Evolutionary conservation across 2,329 filamentous ascomycete species (phyloP).

Genomic region (Trichophyton benhamiae): DNA sequence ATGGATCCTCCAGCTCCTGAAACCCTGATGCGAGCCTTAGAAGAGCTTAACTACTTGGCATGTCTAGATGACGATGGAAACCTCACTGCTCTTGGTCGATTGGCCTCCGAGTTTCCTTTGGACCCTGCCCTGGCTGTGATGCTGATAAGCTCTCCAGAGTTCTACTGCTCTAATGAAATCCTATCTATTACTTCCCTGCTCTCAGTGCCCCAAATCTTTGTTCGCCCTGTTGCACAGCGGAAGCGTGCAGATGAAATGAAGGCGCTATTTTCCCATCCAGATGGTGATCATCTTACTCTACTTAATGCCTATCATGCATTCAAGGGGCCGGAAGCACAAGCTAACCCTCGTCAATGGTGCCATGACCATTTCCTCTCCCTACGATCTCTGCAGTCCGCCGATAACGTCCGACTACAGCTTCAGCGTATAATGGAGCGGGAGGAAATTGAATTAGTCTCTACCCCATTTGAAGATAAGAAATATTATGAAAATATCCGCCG

Average conservation of each 20-base stretch:
- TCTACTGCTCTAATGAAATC: conserved; percentile 98
- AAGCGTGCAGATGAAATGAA: conserved; percentile 98
- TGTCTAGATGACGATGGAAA: conserved; percentile 95
- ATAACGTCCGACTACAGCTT: conserved; percentile 84
- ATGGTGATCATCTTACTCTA: conserved; percentile 91
- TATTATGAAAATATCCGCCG: conserved; percentile 97
- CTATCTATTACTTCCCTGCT: conserved; percentile 87
- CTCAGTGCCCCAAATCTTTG: conserved; percentile 87
- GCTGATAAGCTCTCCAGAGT: conserved; percentile 94
- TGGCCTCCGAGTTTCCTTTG: conserved; percentile 90
- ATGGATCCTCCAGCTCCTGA: conserved; percentile 98
- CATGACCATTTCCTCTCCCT: conserved; percentile 91
- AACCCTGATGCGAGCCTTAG: conserved; percentile 92
- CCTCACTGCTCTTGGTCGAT: conserved; percentile 68
- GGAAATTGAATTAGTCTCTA: conserved; percentile 73
- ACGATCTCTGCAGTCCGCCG: conserved; percentile 78
- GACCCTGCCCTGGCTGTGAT: conserved; percentile 92
- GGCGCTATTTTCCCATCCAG: conserved; percentile 75
- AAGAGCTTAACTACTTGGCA: conserved; percentile 94
- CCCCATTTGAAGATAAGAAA: conserved; percentile 84
- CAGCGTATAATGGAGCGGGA: conserved; percentile 94
- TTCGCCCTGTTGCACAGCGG: conserved; percentile 70
- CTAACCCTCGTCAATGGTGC: conserved; percentile 80
- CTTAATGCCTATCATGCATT: conserved; percentile 98
- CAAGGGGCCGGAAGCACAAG: conserved; percentile 59